A percentile compares a stretch with the other conserved stretches of the same genome.
Conservation (phyloP, 192 early-diverging fungal species). For the Backusella tuberculispora region DNA sequence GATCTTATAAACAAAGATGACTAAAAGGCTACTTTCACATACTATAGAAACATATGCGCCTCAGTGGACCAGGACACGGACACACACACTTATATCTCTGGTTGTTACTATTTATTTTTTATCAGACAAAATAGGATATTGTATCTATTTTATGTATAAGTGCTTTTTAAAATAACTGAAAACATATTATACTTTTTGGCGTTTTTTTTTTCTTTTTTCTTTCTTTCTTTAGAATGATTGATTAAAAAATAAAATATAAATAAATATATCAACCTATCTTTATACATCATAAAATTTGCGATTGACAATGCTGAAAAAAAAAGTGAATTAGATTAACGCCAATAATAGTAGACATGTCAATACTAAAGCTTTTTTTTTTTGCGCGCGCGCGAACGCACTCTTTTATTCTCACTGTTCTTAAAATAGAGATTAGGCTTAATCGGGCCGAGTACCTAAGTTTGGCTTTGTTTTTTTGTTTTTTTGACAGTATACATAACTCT, state of each 20-base stretch:
- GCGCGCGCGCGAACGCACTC: neutral
- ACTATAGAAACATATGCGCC: neutral
- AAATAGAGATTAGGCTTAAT: neutral
- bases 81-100: neutral
- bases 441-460: neutral
- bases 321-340: no score
- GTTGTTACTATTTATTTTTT: neutral
- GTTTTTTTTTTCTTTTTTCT: neutral
- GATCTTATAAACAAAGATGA: no score
- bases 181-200: neutral
- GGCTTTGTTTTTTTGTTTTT: neutral
- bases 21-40: no score
- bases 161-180: neutral
- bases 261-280: no score
- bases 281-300: no score
- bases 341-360: no score
- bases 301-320: no score
- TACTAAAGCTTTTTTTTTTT: no score
- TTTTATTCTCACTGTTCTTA: neutral
- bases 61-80: neutral
- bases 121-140: slow-evolving; percentile 8
- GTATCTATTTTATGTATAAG: slow-evolving; percentile 12
- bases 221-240: neutral
- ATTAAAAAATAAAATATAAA: no score
- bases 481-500: neutral